phyloP scores from a whole-genome alignment of 2,329 filamentous ascomycete genomes.

The Sarocladium oryzae region DNA sequence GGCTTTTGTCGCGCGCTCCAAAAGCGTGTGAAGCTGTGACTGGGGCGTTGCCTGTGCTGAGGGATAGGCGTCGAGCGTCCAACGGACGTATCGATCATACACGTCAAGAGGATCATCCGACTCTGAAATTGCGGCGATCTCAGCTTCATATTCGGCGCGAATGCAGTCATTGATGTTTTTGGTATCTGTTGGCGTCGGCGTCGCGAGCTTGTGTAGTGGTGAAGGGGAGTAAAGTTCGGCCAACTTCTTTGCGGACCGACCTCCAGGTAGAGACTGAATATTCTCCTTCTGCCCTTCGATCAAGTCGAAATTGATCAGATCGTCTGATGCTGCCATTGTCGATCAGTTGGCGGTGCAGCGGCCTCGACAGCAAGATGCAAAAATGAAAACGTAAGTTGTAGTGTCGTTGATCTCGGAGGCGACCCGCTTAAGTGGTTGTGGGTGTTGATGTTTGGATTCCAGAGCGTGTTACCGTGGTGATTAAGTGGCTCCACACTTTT shows the following conservation, averaged over 20 bases:
- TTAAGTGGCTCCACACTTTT: background rate
- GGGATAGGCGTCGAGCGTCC: slow-evolving; percentile 92
- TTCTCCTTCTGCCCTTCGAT: slow-evolving; percentile 98
- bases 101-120: slow-evolving; percentile 93
- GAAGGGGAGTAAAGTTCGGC: slow-evolving; percentile 72
- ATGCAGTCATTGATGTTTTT: slow-evolving; percentile 72
- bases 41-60: slow-evolving; percentile 86
- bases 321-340: slow-evolving; percentile 42
- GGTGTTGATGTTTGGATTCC: slow-evolving; percentile 9
- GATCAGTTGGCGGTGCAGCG: slow-evolving; percentile 1
- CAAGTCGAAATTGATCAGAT: slow-evolving; percentile 73
- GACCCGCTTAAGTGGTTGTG: background rate
- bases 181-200: slow-evolving; percentile 65
- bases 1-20: slow-evolving; percentile 87
- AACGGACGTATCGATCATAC: slow-evolving; percentile 94
- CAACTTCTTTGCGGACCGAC: slow-evolving; percentile 80
- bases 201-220: slow-evolving; percentile 48
- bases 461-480: slow-evolving; percentile 12
- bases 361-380: background rate
- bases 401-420: background rate
- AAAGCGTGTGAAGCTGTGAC: slow-evolving; percentile 80
- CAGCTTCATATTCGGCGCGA: slow-evolving; percentile 78
- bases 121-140: slow-evolving; percentile 71
- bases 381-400: background rate
- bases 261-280: slow-evolving; percentile 86